phyloP scores from a whole-genome alignment of 371 early-diverging fungal genomes.

The Umbelopsis sp. region DNA sequence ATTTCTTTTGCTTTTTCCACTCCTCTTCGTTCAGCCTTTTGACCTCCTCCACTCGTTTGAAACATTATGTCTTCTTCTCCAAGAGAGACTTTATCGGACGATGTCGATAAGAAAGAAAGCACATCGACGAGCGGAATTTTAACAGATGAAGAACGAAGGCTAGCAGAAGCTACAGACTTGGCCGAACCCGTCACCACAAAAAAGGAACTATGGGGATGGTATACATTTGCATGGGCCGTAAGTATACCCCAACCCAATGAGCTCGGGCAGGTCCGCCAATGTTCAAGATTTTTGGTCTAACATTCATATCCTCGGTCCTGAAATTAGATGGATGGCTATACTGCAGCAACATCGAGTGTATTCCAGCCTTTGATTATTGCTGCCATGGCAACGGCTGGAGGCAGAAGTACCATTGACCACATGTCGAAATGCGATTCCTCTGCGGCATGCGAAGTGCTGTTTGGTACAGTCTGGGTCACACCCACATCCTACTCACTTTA shows the following conservation, averaged over 20 bases:
- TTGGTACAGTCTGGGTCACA: constrained; percentile 51
- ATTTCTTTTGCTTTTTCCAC: too few species aligned
- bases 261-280: too few species aligned
- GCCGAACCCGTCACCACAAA: neutral
- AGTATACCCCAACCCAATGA: neutral
- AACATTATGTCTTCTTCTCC: neutral
- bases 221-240: constrained; percentile 20
- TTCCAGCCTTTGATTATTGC: constrained; percentile 17
- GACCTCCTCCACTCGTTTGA: neutral
- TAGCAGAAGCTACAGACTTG: neutral
- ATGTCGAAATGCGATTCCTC: neutral
- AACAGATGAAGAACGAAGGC: neutral
- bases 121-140: neutral
- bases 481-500: constrained; percentile 59
- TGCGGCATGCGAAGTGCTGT: constrained; percentile 43
- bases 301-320: neutral
- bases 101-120: neutral
- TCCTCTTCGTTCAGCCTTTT: too few species aligned
- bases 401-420: constrained; percentile 1
- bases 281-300: neutral
- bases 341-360: constrained; percentile 18
- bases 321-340: constrained; percentile 12
- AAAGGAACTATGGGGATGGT: constrained; percentile 9
- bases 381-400: constrained; percentile 15
- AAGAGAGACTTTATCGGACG: neutral